These are phyloP conservation scores for Scleromitrula shiraiana DNA, from an alignment of 2,329 filamentous ascomycete species.

Conservation along the genomic window DNA sequence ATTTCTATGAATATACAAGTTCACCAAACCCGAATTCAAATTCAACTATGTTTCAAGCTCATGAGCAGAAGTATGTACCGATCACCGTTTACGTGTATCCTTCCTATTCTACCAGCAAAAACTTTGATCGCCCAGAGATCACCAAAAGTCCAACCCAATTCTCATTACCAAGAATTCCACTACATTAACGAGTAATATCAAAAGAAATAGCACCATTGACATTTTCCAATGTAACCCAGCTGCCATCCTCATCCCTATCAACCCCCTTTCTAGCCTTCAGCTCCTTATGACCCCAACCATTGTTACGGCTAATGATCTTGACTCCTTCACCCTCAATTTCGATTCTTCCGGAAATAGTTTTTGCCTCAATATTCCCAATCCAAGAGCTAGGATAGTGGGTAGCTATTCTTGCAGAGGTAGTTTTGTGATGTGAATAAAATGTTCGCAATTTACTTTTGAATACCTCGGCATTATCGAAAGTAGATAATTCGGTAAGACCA, in stretches of 20 bases:
- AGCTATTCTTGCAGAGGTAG: slow-evolving; percentile 16
- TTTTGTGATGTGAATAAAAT: slow-evolving; percentile 18
- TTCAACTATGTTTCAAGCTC: too few species aligned
- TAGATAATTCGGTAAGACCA: not conserved
- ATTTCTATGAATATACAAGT: too few species aligned
- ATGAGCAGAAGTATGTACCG: too few species aligned
- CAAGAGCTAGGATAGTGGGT: slow-evolving; percentile 23
- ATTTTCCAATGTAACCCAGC: slow-evolving; percentile 15
- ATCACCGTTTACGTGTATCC: not conserved
- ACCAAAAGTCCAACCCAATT: not conserved
- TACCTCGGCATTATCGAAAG: not conserved
- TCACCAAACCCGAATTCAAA: too few species aligned
- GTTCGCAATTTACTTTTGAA: slow-evolving; percentile 14
- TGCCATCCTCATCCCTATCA: slow-evolving; percentile 17
- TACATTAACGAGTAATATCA: not conserved
- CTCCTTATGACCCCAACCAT: slow-evolving; percentile 18
- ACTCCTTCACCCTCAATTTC: slow-evolving; percentile 17
- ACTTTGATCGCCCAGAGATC: too few species aligned
- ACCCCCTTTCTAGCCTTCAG: slow-evolving; percentile 22
- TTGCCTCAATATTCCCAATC: slow-evolving; percentile 22
- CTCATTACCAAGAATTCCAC: too few species aligned
- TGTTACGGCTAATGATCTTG: slow-evolving; percentile 17
- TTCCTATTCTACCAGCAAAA: not conserved
- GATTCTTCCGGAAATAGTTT: slow-evolving; percentile 22
- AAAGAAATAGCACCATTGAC: slow-evolving; percentile 15